Percentiles rank a stretch among this genome's conserved stretches.
These are phyloP conservation scores for Pugionium cornutum DNA, from an alignment of 345 rosid species.

Conservation along the genomic window DNA sequence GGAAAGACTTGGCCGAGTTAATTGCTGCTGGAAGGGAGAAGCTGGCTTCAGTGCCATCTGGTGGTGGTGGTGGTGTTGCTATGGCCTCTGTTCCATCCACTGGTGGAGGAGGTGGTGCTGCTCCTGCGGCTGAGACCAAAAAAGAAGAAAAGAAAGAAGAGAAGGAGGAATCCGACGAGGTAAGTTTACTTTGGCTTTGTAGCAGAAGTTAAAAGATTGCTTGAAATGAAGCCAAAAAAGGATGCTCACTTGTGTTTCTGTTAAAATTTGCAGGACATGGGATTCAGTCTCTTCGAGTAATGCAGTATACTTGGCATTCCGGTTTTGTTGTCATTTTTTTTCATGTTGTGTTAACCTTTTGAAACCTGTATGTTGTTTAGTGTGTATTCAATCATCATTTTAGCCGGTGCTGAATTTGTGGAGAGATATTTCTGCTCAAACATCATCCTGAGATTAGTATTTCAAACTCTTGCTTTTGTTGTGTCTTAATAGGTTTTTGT, in stretches of 20 bases:
- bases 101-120: constrained; percentile 46
- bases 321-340: constrained; percentile 22
- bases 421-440: no score
- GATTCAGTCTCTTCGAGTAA: constrained; percentile 62
- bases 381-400: background rate
- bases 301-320: background rate
- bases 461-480: no score
- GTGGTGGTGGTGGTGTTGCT: constrained; percentile 56
- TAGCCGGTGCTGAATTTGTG: background rate
- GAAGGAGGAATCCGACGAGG: constrained; percentile 84
- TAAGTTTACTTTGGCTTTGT: constrained; percentile 34
- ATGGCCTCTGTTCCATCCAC: constrained; percentile 44
- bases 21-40: constrained; percentile 87
- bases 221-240: background rate
- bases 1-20: constrained; percentile 71
- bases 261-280: constrained; percentile 58
- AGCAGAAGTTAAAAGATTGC: background rate
- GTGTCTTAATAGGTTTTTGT: no score
- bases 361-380: constrained; percentile 13
- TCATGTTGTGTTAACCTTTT: constrained; percentile 1
- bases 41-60: constrained; percentile 69
- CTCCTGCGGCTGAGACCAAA: constrained; percentile 66
- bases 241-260: constrained; percentile 1
- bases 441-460: no score
- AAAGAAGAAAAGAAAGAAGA: constrained; percentile 79